A percentile compares a stretch with the other conserved stretches of the same genome.
These are phyloP conservation scores for Fragaria iinumae DNA, from an alignment of 306 rosid genomes.

Conservation along the genomic window DNA sequence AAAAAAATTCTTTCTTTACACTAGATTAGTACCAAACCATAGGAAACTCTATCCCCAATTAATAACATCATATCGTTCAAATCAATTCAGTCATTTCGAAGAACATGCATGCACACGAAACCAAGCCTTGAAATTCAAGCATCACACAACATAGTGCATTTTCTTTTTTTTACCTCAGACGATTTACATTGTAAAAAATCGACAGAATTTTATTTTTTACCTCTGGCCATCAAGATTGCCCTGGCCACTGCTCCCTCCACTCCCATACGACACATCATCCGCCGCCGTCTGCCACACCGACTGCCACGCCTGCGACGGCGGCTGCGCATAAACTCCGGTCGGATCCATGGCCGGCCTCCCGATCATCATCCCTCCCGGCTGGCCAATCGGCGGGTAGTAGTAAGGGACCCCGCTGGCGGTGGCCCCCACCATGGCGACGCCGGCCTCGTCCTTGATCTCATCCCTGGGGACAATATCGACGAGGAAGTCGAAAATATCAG, in stretches of 20 bases:
- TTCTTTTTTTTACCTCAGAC: neutral
- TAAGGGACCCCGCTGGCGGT: slow-evolving; percentile 83
- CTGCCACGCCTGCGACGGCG: slow-evolving; percentile 98
- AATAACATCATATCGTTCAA: neutral
- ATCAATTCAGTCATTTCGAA: neutral
- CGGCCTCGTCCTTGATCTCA: slow-evolving; percentile 82
- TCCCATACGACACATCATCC: slow-evolving; percentile 64
- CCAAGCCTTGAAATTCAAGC: neutral
- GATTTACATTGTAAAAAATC: too few species aligned
- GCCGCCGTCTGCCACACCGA: slow-evolving; percentile 79
- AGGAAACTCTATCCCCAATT: neutral
- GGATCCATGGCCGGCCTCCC: slow-evolving; percentile 92
- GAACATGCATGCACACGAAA: neutral
- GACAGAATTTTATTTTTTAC: slow-evolving; percentile 28
- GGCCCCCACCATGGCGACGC: slow-evolving; percentile 54
- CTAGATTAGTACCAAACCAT: neutral
- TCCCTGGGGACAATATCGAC: slow-evolving; percentile 96
- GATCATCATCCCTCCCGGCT: slow-evolving; percentile 81
- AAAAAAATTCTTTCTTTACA: too few species aligned
- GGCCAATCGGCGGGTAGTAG: slow-evolving; percentile 87
- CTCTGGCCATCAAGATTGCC: slow-evolving; percentile 80
- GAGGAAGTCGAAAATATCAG: slow-evolving; percentile 87
- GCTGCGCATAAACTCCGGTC: slow-evolving; percentile 73
- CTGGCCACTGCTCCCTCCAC: slow-evolving; percentile 63
- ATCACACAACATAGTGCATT: too few species aligned